phyloP scores from a whole-genome alignment of 495 filamentous ascomycete genomes.

The Clohesyomyces aquaticus region DNA sequence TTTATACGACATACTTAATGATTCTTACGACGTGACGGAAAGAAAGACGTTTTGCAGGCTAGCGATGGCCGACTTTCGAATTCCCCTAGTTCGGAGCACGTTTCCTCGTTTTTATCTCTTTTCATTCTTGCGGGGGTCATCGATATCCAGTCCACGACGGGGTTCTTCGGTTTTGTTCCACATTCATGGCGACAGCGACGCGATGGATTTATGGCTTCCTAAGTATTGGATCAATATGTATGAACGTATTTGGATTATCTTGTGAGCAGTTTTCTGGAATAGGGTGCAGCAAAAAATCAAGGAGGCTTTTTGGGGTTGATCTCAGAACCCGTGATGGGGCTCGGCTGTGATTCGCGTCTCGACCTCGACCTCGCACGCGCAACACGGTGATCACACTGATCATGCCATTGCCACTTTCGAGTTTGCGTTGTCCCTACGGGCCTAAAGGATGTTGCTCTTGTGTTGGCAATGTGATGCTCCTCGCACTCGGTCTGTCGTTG shows the following conservation, averaged over 20 bases:
- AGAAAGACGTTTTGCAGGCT: constrained; percentile 45
- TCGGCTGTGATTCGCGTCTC: background rate
- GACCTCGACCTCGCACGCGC: background rate
- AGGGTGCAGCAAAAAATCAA: background rate
- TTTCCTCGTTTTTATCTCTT: constrained; percentile 34
- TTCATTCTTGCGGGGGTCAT: constrained; percentile 29
- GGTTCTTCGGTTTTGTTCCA: constrained; percentile 13
- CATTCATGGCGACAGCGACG: background rate
- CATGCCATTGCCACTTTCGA: background rate
- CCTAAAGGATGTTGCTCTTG: background rate
- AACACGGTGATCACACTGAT: background rate
- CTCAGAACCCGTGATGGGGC: background rate
- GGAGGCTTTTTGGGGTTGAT: background rate
- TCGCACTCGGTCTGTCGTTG: background rate
- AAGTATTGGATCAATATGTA: constrained; percentile 10
- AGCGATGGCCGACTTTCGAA: constrained; percentile 44
- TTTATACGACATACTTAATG: constrained; percentile 44
- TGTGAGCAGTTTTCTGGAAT: background rate
- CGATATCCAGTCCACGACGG: constrained; percentile 15
- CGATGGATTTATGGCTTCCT: constrained; percentile 10
- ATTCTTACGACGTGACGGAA: constrained; percentile 45
- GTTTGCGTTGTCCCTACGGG: no score
- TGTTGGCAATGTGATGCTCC: background rate
- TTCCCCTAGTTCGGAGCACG: constrained; percentile 40
- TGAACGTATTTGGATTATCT: constrained; percentile 1